Base-by-base conservation (phyloP, 2,329 filamentous ascomycete species). In the Lecanicillium sp. region DNA sequence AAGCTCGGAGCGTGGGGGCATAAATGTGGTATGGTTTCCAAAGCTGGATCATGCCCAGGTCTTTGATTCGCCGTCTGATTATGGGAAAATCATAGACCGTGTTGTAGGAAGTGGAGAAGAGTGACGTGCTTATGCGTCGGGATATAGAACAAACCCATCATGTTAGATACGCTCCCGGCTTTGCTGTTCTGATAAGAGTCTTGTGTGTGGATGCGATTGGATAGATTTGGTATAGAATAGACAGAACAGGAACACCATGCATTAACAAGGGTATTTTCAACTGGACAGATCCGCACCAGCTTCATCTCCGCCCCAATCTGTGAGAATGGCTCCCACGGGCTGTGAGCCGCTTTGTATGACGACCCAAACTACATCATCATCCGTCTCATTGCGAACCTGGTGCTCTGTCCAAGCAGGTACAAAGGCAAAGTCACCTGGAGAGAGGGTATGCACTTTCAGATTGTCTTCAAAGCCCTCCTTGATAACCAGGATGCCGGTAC, bases 401-500 rank as follows among this genome's bases (percentile, higher is more conserved):
- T 86, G 80, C 54, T 86, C 80, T 1, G 76, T 75, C 67, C 72
- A 84, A 0, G 80, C 73, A 1, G 82, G 82, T 11, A 86, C 71
- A 39, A 84, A 68, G 3, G 79, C 80, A 56, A 83, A 86, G 54
- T 85, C 81, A 0, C 83, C 82, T 0, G 75, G 66, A 2, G 57
- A 57, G 6, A 87, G 64, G 14, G 73, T 62, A 44, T 81, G 69
- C 25, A 71, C 69, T 44, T 71, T 71, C 1, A 68, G 54, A 20
- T 67, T 60, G 25, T 62, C 62, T 33, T 68, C 70, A 11, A 75
- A 70, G 30, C 70, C 66, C 15, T 76, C 65, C 37, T 69, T 68
- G 0, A 71, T 78, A 3, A 83, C 66, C 8, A 86, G 65, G 12
- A 70, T 61, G 5, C 80, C 79, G 37, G 67, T 66, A 11, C 83